Conservation (phyloP, 2,329 filamentous ascomycete species). For the Ceratocystis ficicola region DNA sequence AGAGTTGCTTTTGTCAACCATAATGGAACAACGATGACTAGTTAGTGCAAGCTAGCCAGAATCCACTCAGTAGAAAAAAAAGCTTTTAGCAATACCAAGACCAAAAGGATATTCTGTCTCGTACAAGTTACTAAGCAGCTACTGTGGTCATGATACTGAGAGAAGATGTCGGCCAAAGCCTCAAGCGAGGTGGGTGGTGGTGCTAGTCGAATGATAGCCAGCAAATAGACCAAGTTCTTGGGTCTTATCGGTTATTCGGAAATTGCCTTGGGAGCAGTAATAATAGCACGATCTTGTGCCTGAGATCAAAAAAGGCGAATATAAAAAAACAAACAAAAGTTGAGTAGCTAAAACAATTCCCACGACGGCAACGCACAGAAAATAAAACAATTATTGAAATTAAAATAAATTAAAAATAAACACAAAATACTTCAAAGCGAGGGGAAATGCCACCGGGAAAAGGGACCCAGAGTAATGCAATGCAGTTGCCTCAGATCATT, state of each 20-base stretch:
- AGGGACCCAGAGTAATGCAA: constrained; percentile 9
- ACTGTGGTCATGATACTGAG: not conserved
- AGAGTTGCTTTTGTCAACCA: constrained; percentile 4
- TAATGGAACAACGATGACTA: not conserved
- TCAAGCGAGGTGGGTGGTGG: not conserved
- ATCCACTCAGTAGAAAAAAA: not conserved
- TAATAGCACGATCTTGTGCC: not conserved
- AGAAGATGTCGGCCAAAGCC: not conserved
- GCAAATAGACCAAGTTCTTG: too few species aligned
- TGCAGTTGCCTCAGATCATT: constrained; percentile 11
- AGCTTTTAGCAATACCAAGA: not conserved
- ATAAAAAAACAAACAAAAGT: not conserved
- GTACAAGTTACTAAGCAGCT: not conserved
- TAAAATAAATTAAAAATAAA: not conserved
- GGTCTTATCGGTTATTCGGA: not conserved
- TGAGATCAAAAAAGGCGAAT: not conserved
- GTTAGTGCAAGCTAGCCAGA: not conserved
- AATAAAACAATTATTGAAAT: not conserved
- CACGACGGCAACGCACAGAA: not conserved
- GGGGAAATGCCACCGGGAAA: not conserved
- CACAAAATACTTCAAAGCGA: not conserved
- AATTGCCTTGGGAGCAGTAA: not conserved
- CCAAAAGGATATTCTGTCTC: not conserved
- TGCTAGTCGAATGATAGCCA: not conserved
- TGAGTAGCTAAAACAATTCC: not conserved